These are phyloP conservation scores for Cytospora leucostoma DNA, from an alignment of 2,329 filamentous ascomycete species.

Conservation along the genomic window DNA sequence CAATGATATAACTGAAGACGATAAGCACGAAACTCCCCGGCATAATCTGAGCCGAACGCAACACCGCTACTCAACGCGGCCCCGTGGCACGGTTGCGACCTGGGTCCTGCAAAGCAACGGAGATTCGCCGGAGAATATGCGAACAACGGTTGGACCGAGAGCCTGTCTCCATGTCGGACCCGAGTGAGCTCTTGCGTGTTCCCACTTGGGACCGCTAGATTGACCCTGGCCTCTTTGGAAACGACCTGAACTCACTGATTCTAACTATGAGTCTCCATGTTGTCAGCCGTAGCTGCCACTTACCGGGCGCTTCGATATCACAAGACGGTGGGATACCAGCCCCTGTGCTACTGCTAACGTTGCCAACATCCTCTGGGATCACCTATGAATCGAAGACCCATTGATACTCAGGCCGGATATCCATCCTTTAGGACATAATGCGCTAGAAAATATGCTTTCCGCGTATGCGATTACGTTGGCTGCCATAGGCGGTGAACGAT, in stretches of 20 bases:
- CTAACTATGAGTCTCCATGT: not conserved
- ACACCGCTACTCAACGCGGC: too few species aligned
- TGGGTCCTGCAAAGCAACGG: too few species aligned
- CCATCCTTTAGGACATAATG: not conserved
- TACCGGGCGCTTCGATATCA: not conserved
- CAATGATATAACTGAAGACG: too few species aligned
- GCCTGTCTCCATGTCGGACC: not conserved
- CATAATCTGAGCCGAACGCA: too few species aligned
- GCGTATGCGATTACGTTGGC: not conserved
- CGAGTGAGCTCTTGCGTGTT: too few species aligned
- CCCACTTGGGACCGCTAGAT: not conserved
- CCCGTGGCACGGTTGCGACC: too few species aligned
- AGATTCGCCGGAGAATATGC: not conserved
- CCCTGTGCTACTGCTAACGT: not conserved
- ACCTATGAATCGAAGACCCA: not conserved
- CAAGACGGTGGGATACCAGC: not conserved
- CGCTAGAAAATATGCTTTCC: not conserved
- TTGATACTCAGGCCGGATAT: not conserved
- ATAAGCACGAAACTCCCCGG: too few species aligned
- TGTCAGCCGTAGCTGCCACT: not conserved
- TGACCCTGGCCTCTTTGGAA: not conserved
- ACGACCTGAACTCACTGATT: not conserved
- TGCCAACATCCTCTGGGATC: not conserved
- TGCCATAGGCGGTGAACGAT: not conserved
- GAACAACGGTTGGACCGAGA: not conserved